Base-by-base conservation (phyloP, 306 rosid species). In the Ormosia semicastrata region DNA sequence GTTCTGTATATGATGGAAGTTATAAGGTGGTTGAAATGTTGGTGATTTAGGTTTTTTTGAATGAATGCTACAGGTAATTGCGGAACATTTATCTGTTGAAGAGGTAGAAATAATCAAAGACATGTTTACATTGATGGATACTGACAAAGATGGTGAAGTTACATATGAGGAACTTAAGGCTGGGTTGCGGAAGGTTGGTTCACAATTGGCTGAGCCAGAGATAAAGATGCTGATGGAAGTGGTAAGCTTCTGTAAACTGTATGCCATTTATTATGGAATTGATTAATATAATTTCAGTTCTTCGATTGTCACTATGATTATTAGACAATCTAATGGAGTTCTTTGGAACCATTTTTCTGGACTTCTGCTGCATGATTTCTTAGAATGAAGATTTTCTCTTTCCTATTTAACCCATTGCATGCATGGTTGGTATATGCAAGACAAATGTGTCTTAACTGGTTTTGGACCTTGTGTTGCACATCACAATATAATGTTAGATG, bases 221-320 rank as follows among this genome's bases (percentile, higher is more conserved):
- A 89, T 96, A 74, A 93, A 90, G 93, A 92, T 96, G 97, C 89
- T 96, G 82, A 96, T 96, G 99, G 99, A 96, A 83, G 99, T 93
- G 97, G 99, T 96, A 87, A 47, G 85, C 44, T 78, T 86, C 78
- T 84, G 30, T 41, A 14, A 24, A 18, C 76, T 74, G 6, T 47
- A 18, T 39, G 34, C 37, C 11, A 54, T 83, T 73, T 66, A 47
- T 59, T 41, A 37, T 71, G 32, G 37, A 44, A 47, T 62, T 71
- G 30, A 44, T 78, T 66, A 12, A 10, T 17, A 76, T 78, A 49
- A 41, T 78, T 39, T 73, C 60, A 49, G 33, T 70, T 86, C 39
- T 62, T 58, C 54, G 54, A 68, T 62, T 78, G 43, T 43, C 73
- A 0, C 34, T 8, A 29, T 3, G 3, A 9, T 49, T 67, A 43